Percentiles rank a stretch among this genome's conserved stretches.
These are phyloP conservation scores for Ophiocordyceps camponoti-saundersi DNA, from an alignment of 2,329 filamentous ascomycete genomes.

Conservation along the genomic window DNA sequence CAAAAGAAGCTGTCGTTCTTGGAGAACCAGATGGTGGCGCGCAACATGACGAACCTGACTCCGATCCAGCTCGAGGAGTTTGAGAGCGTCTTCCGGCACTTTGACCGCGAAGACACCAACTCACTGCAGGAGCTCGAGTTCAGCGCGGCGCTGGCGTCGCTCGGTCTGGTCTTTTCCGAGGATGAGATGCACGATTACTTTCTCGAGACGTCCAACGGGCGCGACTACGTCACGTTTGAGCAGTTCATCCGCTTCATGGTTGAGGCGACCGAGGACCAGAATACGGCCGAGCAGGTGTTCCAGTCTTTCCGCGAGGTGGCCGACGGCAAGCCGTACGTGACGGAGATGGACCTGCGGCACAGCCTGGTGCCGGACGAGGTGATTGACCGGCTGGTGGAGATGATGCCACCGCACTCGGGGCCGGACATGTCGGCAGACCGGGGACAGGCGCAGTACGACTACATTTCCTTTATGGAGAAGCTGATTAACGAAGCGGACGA, in stretches of 20 bases:
- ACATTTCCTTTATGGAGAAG: conserved; percentile 92
- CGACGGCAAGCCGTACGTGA: conserved; percentile 97
- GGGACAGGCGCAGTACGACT: conserved; percentile 79
- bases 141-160: conserved; percentile 81
- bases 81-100: conserved; percentile 94
- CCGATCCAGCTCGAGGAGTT: conserved; percentile 98
- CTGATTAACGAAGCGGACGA: conserved; percentile 35
- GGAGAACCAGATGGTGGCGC: conserved; percentile 95
- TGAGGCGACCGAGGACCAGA: conserved; percentile 95
- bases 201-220: conserved; percentile 63
- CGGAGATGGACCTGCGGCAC: conserved; percentile 89
- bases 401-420: conserved; percentile 71
- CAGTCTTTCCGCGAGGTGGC: conserved; percentile 96
- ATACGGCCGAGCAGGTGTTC: conserved; percentile 95
- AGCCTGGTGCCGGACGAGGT: conserved; percentile 92
- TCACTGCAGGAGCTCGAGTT: conserved; percentile 87
- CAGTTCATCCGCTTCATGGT: conserved; percentile 99
- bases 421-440: conserved; percentile 77
- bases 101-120: conserved; percentile 86
- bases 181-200: conserved; percentile 98
- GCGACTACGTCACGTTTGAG: conserved; percentile 79
- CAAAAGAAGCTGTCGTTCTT: conserved; percentile 93
- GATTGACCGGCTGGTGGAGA: conserved; percentile 77
- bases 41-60: conserved; percentile 97
- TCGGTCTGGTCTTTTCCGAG: conserved; percentile 91